Percentiles rank a stretch among this genome's conserved stretches.
Conservation (phyloP, 78 protist species). For the Bigelowiella natans region DNA sequence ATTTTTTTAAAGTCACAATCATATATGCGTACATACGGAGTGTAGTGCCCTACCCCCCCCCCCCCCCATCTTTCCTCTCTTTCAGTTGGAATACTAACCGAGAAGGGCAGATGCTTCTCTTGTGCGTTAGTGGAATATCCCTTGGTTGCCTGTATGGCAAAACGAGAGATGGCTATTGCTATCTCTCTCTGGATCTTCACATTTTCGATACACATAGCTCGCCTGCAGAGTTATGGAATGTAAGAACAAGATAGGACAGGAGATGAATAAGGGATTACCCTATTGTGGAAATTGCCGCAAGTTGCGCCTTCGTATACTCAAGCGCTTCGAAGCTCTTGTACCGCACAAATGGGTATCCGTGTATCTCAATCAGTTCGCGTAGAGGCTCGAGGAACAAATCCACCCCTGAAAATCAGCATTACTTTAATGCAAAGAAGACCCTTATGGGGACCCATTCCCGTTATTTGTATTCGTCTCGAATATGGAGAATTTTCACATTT, state of each 20-base stretch:
- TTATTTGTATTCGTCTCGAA: too few species aligned
- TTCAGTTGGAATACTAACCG: background rate
- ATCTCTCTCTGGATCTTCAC: background rate
- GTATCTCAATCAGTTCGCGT: background rate
- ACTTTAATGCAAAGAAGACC: background rate
- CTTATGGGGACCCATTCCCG: background rate
- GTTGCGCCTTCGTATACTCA: background rate
- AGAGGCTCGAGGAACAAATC: background rate
- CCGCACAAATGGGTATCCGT: background rate
- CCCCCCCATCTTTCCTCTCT: too few species aligned
- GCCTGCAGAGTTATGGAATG: background rate
- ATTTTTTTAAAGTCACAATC: too few species aligned
- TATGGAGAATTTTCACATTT: background rate
- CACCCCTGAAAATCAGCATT: background rate
- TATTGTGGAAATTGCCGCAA: background rate
- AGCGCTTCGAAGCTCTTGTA: background rate
- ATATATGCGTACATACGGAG: too few species aligned
- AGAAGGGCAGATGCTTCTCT: background rate
- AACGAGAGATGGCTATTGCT: background rate
- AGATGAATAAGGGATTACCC: background rate
- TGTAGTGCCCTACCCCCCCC: too few species aligned
- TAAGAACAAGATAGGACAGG: background rate
- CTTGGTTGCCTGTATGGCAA: background rate
- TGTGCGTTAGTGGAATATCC: background rate
- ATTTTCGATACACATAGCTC: background rate